Evolutionary conservation across 2,329 filamentous ascomycete genomes (phyloP).

Genomic region (Phaeosphaeriaceae sp.): DNA sequence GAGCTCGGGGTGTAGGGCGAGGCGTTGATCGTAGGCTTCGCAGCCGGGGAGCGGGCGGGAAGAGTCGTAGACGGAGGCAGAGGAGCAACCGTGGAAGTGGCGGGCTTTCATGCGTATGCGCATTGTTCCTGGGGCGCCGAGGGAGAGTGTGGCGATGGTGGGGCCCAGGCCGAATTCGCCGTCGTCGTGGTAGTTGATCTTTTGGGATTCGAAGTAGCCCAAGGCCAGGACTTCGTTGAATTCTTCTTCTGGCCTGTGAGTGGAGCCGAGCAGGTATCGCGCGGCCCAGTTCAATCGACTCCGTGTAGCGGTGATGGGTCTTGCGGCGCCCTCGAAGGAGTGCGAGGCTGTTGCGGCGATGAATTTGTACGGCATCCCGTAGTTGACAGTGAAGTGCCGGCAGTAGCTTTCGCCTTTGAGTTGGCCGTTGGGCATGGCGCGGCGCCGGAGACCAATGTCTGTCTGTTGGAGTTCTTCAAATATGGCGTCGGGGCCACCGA

Average conservation of each 20-base stretch:
- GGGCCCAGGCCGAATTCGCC: constrained; percentile 69
- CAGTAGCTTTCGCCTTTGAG: constrained; percentile 56
- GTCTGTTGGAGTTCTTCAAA: constrained; percentile 57
- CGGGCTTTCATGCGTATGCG: constrained; percentile 63
- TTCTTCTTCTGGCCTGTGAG: constrained; percentile 35
- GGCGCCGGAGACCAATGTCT: constrained; percentile 46
- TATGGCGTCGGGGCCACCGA: constrained; percentile 66
- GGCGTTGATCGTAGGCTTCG: constrained; percentile 42
- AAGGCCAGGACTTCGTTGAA: constrained; percentile 72
- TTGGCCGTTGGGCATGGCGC: constrained; percentile 16
- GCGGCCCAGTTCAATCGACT: constrained; percentile 65
- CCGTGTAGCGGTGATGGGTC: constrained; percentile 58
- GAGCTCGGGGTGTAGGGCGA: constrained; percentile 39
- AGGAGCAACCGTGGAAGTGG: constrained; percentile 51
- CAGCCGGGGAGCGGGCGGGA: constrained; percentile 39
- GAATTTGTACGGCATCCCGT: constrained; percentile 72
- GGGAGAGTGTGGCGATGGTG: constrained; percentile 65
- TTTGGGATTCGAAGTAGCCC: constrained; percentile 67
- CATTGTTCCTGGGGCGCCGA: constrained; percentile 67
- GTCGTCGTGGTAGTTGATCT: constrained; percentile 71
- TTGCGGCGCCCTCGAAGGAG: constrained; percentile 36
- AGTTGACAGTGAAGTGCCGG: constrained; percentile 63
- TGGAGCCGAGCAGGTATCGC: constrained; percentile 45
- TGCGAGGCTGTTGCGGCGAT: constrained; percentile 58
- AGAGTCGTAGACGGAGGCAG: constrained; percentile 41